These are phyloP conservation scores for Aspergillus saccharolyticus DNA, from an alignment of 495 filamentous ascomycete genomes.

Conservation along the genomic window DNA sequence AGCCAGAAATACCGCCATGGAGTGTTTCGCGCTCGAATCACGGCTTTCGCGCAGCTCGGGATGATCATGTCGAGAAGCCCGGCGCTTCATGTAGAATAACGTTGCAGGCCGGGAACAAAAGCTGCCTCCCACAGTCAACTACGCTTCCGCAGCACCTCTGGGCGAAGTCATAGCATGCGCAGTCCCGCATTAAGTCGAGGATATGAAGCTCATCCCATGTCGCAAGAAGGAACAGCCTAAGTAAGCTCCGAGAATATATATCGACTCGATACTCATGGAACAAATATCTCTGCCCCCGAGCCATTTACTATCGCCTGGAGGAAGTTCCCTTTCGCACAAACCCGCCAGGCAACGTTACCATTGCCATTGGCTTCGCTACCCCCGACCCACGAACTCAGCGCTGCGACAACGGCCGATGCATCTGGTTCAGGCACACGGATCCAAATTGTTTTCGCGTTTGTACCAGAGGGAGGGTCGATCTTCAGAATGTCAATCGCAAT, in stretches of 20 bases:
- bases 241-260: neutral
- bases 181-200: neutral
- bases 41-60: neutral
- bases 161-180: neutral
- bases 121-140: neutral
- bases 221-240: too few species aligned
- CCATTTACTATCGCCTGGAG: conserved; percentile 43
- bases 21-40: neutral
- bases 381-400: conserved; percentile 58
- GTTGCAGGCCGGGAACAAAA: neutral
- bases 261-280: conserved; percentile 16
- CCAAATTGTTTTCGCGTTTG: conserved; percentile 50
- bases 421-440: conserved; percentile 71
- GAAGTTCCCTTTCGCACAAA: conserved; percentile 52
- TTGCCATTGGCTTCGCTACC: conserved; percentile 32
- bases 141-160: neutral
- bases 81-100: neutral
- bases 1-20: too few species aligned
- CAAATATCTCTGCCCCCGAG: conserved; percentile 42
- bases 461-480: conserved; percentile 19
- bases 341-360: conserved; percentile 51
- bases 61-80: neutral
- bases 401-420: conserved; percentile 58
- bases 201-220: neutral
- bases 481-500: conserved; percentile 80